Evolutionary conservation across 1,139 yeast species (phyloP), one percentile per base, ranked within the genome.

Genomic region (Petasospora fabianii): DNA sequence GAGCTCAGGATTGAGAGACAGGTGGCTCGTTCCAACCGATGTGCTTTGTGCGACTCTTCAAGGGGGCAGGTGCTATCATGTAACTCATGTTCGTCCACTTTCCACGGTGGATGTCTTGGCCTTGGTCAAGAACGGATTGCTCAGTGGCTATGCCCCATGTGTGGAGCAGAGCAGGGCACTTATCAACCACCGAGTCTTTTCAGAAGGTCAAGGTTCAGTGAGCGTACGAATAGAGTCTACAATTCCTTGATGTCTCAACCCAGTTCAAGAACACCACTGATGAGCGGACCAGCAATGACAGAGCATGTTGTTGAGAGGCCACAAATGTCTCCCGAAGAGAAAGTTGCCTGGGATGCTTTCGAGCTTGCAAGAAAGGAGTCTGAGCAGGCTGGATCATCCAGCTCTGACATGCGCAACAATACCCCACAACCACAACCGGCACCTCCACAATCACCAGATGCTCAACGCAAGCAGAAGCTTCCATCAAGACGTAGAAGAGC

Each of bases 121-220:
- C 30, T 50, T 1, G 33, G 41, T 2, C 40, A 33, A 11, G 28
- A 32, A 1, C 19, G 40, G 19, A 15, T 40, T 3, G 39, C 43
- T 1, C 35, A 33, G 14, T 55, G 59, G 59, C 29, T 37, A 16
- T 57, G 61, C 36, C 60, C 60, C 6, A 47, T 51, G 49, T 56
- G 61, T 36, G 52, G 49, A 24, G 42, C 53, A 18, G 53, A 52
- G 14, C 58, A 53, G 26, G 43, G 44, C 10, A 32, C 36, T 8
- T 32, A 39, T 20, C 47, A 47, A 9, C 43, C 49, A 15, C 46
- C 52, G 13, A 47, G 51, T 15, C 30, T 42, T 5, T 51, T 47
- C 31, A 42, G 56, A 41, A 40, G 54, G 32, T 48, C 51, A 10
- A 41, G 56, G 29, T 42, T 50, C 36, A 53, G 57, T 32, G 51